A percentile compares a stretch with the other conserved stretches of the same genome.
Evolutionary conservation across 257 asterid species (phyloP).

Genomic region (Petunia axillaris): DNA sequence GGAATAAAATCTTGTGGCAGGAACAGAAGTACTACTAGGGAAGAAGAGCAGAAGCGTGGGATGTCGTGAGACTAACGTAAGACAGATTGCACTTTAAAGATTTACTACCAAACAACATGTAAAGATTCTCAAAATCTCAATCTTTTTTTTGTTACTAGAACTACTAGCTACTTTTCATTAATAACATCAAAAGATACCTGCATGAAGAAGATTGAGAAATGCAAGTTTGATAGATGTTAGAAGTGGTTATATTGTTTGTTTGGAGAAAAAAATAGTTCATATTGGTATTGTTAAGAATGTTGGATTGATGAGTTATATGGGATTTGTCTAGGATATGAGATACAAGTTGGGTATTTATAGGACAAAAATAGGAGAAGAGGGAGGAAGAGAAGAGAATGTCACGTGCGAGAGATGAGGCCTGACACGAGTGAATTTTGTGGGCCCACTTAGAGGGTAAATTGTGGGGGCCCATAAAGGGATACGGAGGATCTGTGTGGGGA

Average conservation of each 20-base stretch:
- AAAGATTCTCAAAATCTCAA: conserved; percentile 43
- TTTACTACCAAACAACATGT: conserved; percentile 50
- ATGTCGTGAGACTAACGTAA: conserved; percentile 49
- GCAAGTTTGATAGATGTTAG: conserved; percentile 15
- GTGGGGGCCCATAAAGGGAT: conserved; percentile 35
- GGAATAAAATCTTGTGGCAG: conserved; percentile 41
- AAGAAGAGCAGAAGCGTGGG: conserved; percentile 31
- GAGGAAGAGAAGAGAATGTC: conserved; percentile 22
- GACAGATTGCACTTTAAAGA: conserved; percentile 61
- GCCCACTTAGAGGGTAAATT: neutral
- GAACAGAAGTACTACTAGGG: neutral
- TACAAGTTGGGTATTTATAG: conserved; percentile 58
- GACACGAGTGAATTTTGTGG: conserved; percentile 49
- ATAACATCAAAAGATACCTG: conserved; percentile 6
- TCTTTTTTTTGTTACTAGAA: conserved; percentile 25
- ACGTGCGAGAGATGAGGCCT: conserved; percentile 51
- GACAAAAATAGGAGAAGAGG: conserved; percentile 27
- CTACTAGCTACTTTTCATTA: conserved; percentile 25
- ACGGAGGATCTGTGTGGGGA: conserved; percentile 57
- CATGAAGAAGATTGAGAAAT: neutral
- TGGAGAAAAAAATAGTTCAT: neutral
- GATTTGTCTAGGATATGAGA: conserved; percentile 46
- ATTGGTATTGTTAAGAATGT: neutral
- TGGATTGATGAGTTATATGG: neutral
- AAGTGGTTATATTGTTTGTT: neutral